These are phyloP conservation scores for Nicotiana sylvestris DNA, from an alignment of 257 asterid genomes.

Conservation along the genomic window DNA sequence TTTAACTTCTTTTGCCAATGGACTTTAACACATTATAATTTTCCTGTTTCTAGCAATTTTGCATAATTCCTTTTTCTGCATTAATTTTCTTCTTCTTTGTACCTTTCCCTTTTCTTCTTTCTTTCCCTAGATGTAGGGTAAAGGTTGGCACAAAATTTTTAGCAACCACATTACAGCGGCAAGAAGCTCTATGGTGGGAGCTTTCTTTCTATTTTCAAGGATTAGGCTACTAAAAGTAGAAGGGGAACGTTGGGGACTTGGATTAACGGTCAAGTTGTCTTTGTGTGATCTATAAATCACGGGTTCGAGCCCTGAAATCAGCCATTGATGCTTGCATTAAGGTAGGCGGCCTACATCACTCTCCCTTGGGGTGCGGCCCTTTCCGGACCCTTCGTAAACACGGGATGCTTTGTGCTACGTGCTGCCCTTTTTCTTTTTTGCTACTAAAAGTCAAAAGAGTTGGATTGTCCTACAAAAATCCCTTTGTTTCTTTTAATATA, in stretches of 20 bases:
- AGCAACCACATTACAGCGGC: neutral
- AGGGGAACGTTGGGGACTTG: too few species aligned
- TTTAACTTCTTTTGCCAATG: neutral
- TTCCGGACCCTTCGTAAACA: too few species aligned
- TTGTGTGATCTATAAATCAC: too few species aligned
- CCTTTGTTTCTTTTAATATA: neutral
- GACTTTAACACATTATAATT: neutral
- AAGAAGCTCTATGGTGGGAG: neutral
- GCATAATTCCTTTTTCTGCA: neutral
- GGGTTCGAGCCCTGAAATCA: too few species aligned
- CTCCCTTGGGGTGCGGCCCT: too few species aligned
- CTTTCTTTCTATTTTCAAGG: neutral
- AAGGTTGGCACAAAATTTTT: neutral
- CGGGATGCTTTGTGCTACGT: too few species aligned
- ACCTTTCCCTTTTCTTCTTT: neutral
- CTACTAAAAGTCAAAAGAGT: neutral
- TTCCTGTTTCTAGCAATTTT: neutral
- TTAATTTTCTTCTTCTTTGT: neutral
- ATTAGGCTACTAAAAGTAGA: neutral
- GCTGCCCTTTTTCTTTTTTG: too few species aligned
- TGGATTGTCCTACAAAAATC: neutral
- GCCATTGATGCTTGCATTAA: too few species aligned
- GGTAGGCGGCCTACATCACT: too few species aligned
- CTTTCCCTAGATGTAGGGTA: neutral
- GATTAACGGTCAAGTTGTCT: too few species aligned